Conservation (phyloP, 768 basidiomycete genomes). For the Inosperma sp. region DNA sequence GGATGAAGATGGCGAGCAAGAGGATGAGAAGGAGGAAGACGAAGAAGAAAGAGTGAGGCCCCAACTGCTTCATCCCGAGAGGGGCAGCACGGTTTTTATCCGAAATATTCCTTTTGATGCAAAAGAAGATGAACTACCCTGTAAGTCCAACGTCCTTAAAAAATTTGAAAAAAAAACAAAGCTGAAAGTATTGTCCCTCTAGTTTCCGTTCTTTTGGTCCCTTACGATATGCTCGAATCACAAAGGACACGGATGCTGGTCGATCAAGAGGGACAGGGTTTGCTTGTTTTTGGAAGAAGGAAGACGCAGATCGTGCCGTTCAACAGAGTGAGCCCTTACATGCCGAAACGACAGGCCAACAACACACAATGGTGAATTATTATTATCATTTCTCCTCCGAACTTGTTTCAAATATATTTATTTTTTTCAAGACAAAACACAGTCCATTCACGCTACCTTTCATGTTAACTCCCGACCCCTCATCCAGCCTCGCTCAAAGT, state of each 20-base stretch:
- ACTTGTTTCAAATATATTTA: not conserved
- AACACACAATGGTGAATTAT: slow-evolving; percentile 24
- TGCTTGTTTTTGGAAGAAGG: slow-evolving; percentile 93
- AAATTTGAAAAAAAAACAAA: no score
- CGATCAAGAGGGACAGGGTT: slow-evolving; percentile 95
- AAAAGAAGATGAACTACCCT: slow-evolving; percentile 84
- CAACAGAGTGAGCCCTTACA: slow-evolving; percentile 72
- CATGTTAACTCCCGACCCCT: slow-evolving; percentile 91
- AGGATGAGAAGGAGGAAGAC: slow-evolving; percentile 28
- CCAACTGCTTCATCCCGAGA: slow-evolving; percentile 74
- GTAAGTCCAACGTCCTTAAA: slow-evolving; percentile 41
- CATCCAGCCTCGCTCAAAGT: slow-evolving; percentile 72
- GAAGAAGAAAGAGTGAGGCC: slow-evolving; percentile 56
- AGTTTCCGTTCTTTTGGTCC: slow-evolving; percentile 93
- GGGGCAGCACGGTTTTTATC: slow-evolving; percentile 89
- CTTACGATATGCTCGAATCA: slow-evolving; percentile 88
- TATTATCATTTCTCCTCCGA: not conserved
- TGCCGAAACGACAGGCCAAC: slow-evolving; percentile 53
- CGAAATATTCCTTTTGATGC: slow-evolving; percentile 91
- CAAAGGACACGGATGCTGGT: slow-evolving; percentile 75
- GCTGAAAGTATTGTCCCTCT: no score
- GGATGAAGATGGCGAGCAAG: no score
- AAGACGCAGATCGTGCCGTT: slow-evolving; percentile 82
- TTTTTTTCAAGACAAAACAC: slow-evolving; percentile 38
- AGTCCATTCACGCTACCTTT: slow-evolving; percentile 88